Base-by-base conservation (phyloP, 2,329 filamentous ascomycete genomes). In the Aspergillus hortae region DNA sequence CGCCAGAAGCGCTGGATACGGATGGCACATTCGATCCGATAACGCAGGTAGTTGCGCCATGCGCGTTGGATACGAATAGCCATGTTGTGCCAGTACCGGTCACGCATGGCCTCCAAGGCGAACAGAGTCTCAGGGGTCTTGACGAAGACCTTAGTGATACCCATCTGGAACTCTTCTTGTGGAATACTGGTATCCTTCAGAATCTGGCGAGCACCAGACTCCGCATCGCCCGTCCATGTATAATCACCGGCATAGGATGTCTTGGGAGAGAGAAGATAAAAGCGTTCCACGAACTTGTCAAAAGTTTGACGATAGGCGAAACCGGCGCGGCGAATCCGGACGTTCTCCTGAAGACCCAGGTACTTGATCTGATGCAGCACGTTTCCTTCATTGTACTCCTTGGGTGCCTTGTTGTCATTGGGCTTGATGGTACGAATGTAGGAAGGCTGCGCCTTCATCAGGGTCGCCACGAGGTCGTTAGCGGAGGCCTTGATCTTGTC, bases 61-160 rank as follows among this genome's bases (percentile, higher is more conserved):
- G 95, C 94, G 61, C 94, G 84, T 75, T 99, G 94, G 54, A 99
- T 97, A 53, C 94, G 85, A 54, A 92, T 95, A 3, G 94, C 94
- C 94, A 99, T 97, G 74, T 97, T 99, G 73, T 97, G 92, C 92
- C 92, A 97, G 74, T 97, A 99, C 51, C 90, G 82, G 69, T 99
- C 94, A 67, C 94, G 85, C 92, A 99, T 97, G 52, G 95, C 92
- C 72, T 99, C 94, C 10, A 99, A 78, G 2, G 94, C 94, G 67
- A 99, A 99, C 2, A 99, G 77, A 0, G 94, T 99, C 73, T 99
- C 94, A 0, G 94, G 94, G 0, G 94, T 92, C 74, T 99, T 97
- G 77, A 99, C 95, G 66, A 99, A 99, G 4, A 91, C 92, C 74
- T 97, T 99, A 1, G 89, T 92, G 4, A 94, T 89, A 74, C 94